Base-by-base conservation (phyloP, 2,329 filamentous ascomycete species). In the Cladosporium cucumerinum region DNA sequence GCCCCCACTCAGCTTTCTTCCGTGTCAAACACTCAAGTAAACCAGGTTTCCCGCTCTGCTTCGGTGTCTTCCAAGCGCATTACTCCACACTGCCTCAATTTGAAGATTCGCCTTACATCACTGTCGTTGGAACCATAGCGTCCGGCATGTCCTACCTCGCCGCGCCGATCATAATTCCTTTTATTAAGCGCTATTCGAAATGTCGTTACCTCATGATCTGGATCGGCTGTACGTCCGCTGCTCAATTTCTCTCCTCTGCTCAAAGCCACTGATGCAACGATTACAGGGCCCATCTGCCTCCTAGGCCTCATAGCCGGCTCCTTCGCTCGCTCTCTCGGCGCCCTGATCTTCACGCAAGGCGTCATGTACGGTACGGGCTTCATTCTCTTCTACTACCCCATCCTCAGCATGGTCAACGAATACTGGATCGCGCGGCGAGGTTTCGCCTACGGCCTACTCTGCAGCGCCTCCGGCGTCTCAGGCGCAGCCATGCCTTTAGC, bases 41-140 rank as follows among this genome's bases (percentile, higher is more conserved):
- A 8, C n/a, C 54, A 57, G 32, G 54, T 36, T 90, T 91, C 64
- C 85, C 87, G 0, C 87, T 87, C 64, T 82, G 87, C 0, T 92
- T 88, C 72, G 89, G 89, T 51, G 82, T 92, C 26, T 91, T 92
- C 71, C 87, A 91, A 69, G 82, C 88, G 60, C 89, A 89, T 74
- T 91, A 91, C 73, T 83, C 80, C 39, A 83, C 79, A 1, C 81
- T 87, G 65, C 81, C 81, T 5, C 84, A 85, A 1, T 91, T 91
- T 63, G 76, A 78, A 3, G 81, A 81, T 2, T 81, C 73, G 10
- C 73, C 82, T 0, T 78, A 81, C 30, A 86, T 90, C 58, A 82
- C 87, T 32, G 79, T 86, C 16, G 86, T 91, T 62, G 89, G 89
- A 0, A 90, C 87, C 1, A 86, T 83, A 63, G 81, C 86, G 3